These are phyloP conservation scores for Ceriops decandra DNA, from an alignment of 345 rosid species.

Conservation along the genomic window DNA sequence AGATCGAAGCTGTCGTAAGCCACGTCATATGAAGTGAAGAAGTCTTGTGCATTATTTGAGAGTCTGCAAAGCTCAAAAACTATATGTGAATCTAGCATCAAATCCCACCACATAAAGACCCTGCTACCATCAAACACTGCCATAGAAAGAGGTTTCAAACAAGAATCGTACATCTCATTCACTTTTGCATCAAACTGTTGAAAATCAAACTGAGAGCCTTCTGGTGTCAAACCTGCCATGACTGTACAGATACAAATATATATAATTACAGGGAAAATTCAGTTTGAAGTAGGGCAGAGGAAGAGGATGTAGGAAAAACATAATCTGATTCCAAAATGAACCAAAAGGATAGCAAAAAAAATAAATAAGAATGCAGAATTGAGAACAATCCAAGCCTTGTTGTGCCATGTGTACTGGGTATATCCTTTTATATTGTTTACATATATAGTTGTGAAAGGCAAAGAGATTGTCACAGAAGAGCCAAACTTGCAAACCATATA, in stretches of 20 bases:
- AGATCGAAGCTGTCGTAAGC: conserved; percentile 78
- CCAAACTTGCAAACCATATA: conserved; percentile 52
- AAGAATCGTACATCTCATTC: conserved; percentile 64
- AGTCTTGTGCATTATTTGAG: conserved; percentile 53
- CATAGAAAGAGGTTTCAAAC: neutral
- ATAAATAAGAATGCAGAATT: no score
- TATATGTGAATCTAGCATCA: neutral
- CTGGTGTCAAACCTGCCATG: conserved; percentile 73
- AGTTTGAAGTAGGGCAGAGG: no score
- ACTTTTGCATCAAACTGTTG: conserved; percentile 66
- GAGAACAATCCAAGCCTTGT: no score
- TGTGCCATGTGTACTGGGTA: no score
- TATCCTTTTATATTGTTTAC: neutral
- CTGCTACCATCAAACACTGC: neutral
- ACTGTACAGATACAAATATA: conserved; percentile 28
- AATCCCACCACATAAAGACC: neutral
- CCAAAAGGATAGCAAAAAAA: no score
- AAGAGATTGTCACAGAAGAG: conserved; percentile 45
- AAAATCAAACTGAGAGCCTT: conserved; percentile 74
- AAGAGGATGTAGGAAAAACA: no score
- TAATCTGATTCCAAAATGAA: no score
- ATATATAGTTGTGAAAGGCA: neutral
- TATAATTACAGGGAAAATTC: no score
- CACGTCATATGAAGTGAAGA: conserved; percentile 76
- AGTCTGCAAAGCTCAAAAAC: conserved; percentile 35